Evolutionary conservation across 2,329 filamentous ascomycete species (phyloP), one percentile per base, ranked within the genome.

Genomic region (Pseudogymnoascus sp.): DNA sequence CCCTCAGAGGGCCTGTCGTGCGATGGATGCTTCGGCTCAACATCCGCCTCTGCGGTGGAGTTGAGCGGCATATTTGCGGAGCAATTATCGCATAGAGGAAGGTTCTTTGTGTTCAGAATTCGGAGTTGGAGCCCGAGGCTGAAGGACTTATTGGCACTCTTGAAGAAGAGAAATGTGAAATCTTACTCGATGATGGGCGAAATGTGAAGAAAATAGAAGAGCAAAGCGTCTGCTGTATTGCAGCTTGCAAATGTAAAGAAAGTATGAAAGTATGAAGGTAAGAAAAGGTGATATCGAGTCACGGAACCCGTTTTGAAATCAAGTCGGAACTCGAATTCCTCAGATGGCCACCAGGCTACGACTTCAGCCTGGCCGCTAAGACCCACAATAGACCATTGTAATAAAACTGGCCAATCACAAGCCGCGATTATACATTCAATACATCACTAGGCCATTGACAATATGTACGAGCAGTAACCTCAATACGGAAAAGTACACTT

Each of bases 31-130:
- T 55, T 55, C 29, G 48, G 48, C 48, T 55, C 48, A 55, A 55
- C 48, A 55, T 55, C 48, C 48, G 9, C 48, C 48, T 55, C n/a
- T 55, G 48, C n/a, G 29, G 48, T 55, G 48, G 48, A 33, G 48
- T 55, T 55, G 48, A 55, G 48, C 29, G 48, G 48, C 48, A 55
- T 55, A 35, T 55, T 55, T 55, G 9, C 48, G 48, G 48, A 21
- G 21, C 29, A 35, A 13, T 55, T 55, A 55, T 55, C 35, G 48
- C 48, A 55, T 55, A 55, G 29, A 55, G 35, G 48, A 35, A 55
- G 48, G 13, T 55, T 55, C 48, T 55, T 55, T 55, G 18, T 55
- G 48, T 55, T 55, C 29, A 15, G 9, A 35, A 9, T 55, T 4
- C 35, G n/a, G 35, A 15, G 29, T 33, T 55, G 48, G 29, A 55